Percentiles rank a stretch among this genome's conserved stretches.
Evolutionary conservation across 2,329 filamentous ascomycete species (phyloP).

Genomic region (Thielaviopsis musarum): DNA sequence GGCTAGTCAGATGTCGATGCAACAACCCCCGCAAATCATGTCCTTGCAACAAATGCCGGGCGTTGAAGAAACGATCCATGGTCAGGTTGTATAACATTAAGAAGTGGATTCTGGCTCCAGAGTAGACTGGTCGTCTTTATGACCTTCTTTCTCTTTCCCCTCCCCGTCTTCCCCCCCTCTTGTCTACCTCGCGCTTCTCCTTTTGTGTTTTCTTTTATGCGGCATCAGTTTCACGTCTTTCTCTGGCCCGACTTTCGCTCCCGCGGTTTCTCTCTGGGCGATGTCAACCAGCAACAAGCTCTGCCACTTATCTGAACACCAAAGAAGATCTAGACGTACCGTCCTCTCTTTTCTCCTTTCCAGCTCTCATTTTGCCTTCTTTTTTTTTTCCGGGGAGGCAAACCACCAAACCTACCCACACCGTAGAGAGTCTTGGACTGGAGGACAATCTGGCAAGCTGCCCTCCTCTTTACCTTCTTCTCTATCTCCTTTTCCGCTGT

Average conservation of each 20-base stretch:
- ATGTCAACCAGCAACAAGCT: background rate
- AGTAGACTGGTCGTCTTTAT: background rate
- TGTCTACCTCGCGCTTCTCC: background rate
- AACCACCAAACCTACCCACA: background rate
- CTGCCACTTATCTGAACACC: no score
- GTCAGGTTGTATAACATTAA: conserved; percentile 9
- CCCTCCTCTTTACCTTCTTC: background rate
- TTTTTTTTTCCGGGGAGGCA: background rate
- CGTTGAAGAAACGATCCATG: conserved; percentile 9
- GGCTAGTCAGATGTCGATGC: conserved; percentile 5
- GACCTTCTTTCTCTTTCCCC: background rate
- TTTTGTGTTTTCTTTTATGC: background rate
- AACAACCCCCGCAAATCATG: conserved; percentile 1
- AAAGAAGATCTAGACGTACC: background rate
- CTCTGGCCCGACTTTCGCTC: background rate
- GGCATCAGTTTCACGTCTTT: background rate
- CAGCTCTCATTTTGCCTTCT: background rate
- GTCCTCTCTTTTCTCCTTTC: background rate
- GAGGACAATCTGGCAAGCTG: background rate
- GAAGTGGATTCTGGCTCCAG: conserved; percentile 3
- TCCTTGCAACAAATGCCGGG: conserved; percentile 5
- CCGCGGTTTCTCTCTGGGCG: background rate
- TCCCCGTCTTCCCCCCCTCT: background rate
- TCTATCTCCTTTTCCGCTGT: background rate
- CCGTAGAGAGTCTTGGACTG: background rate